Evolutionary conservation across 2,329 filamentous ascomycete species (phyloP).

Genomic region (Exophiala dermatitidis): DNA sequence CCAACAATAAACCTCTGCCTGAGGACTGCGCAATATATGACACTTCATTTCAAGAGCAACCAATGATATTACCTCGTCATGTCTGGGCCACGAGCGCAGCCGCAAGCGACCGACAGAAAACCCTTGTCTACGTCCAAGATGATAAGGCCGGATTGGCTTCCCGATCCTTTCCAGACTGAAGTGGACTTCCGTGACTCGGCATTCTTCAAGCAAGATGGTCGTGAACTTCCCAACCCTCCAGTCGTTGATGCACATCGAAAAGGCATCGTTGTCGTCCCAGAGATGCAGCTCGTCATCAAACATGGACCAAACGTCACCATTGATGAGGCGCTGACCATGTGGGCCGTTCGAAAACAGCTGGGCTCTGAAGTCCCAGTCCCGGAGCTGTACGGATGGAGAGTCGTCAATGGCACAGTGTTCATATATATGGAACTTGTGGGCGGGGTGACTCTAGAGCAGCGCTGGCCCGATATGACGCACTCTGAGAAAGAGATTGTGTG

Average conservation of each 20-base stretch:
- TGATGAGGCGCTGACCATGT: background rate
- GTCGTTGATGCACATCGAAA: background rate
- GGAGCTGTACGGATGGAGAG: constrained; percentile 34
- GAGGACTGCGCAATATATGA: too few species aligned
- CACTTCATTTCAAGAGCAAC: too few species aligned
- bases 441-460: constrained; percentile 28
- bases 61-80: too few species aligned
- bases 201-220: constrained; percentile 25
- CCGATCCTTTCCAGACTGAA: constrained; percentile 12
- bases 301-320: background rate
- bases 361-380: constrained; percentile 31
- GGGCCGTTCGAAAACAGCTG: background rate
- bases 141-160: constrained; percentile 1
- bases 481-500: constrained; percentile 12
- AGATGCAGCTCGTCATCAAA: constrained; percentile 3
- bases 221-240: constrained; percentile 2
- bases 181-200: constrained; percentile 28
- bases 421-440: constrained; percentile 34
- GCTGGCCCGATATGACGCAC: constrained; percentile 24
- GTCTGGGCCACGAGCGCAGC: too few species aligned
- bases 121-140: too few species aligned
- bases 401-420: constrained; percentile 26
- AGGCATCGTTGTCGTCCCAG: background rate
- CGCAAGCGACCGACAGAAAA: too few species aligned
- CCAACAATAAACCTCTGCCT: too few species aligned